A percentile compares a stretch with the other conserved stretches of the same genome.
Evolutionary conservation across 2,329 filamentous ascomycete species (phyloP).

Genomic region (Hortaea sp.): DNA sequence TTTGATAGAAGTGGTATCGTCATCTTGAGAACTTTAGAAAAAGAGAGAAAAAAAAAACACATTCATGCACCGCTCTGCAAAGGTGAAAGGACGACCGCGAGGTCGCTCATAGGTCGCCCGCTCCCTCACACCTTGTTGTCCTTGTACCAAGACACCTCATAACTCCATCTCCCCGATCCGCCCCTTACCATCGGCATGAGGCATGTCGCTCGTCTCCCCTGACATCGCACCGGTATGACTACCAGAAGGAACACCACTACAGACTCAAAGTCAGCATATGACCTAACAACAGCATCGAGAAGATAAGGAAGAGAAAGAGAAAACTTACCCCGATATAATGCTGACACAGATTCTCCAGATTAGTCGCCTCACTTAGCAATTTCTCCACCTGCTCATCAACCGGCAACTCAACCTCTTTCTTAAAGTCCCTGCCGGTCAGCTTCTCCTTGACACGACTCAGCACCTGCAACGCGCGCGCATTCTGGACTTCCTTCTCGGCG

Average conservation of each 20-base stretch:
- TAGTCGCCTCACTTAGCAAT: conserved; percentile 88
- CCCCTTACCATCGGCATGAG: too few relatives aligned
- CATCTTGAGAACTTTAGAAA: too few relatives aligned
- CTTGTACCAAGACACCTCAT: too few relatives aligned
- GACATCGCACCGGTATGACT: not conserved
- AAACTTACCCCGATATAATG: conserved; percentile 69
- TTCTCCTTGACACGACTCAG: conserved; percentile 90
- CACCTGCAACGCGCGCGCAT: conserved; percentile 84
- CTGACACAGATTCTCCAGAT: conserved; percentile 93
- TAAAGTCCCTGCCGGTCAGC: conserved; percentile 87
- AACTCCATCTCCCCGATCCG: too few relatives aligned
- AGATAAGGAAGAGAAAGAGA: too few relatives aligned
- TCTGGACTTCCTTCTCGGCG: conserved; percentile 64
- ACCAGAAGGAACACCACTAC: not conserved
- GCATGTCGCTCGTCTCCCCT: too few relatives aligned
- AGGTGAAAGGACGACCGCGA: too few relatives aligned
- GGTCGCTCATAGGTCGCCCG: too few relatives aligned
- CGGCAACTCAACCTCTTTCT: conserved; percentile 70
- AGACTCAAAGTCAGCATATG: not conserved
- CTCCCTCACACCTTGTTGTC: too few relatives aligned
- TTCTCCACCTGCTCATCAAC: conserved; percentile 87
- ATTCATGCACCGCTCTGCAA: too few relatives aligned
- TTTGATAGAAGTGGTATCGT: too few relatives aligned
- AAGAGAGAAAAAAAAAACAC: too few relatives aligned
- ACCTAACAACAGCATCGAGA: not conserved